Evolutionary conservation across 23 red algal genomes (phyloP), one percentile per base, ranked within the genome.

Genomic region (Agarophyton chilense): DNA sequence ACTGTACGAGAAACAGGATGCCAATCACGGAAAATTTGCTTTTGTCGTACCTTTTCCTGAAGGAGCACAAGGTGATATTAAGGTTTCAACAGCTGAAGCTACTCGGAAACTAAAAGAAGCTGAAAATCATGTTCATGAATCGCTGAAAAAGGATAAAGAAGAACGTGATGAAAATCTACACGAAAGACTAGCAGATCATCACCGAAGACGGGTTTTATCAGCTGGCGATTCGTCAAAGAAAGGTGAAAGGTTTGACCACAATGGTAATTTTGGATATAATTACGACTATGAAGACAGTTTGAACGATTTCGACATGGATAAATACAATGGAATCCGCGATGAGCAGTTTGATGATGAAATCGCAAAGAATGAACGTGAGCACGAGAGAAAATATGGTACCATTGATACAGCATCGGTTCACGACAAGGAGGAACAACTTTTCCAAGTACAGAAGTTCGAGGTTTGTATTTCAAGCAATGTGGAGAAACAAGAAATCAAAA

Each of bases 11-110:
- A 72, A 63, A 31, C 46, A 82, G 9, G 79, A 91, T 57, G 77
- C 63, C 26, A 76, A 82, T 18, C 88, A 91, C 34, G 88, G 88
- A 25, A 91, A 91, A 56, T 81, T 91, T 22, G 88, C 88, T 56
- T 91, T 91, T 57, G 75, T 91, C 24, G 64, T 91, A 28, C 88
- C 88, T 2, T 52, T 56, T 34, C 25, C 70, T 16, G 76, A 81
- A 28, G 13, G 64, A 4, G 25, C 43, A 31, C n/a, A 58, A 2
- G 4, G 7, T 16, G 85, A 89, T 31, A 40, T 78, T 4, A 67
- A 67, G 43, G 73, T 89, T 6, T 52, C 41, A 31, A 42, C 53
- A 22, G 68, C 85, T 17, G 85, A 89, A 47, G 53, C 67, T 13
- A 25, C 58, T 4, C 67, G 85, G 2, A 86, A 86, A 24, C 5